phyloP scores from a whole-genome alignment of 345 rosid species.

The Moricandia arvensis region DNA sequence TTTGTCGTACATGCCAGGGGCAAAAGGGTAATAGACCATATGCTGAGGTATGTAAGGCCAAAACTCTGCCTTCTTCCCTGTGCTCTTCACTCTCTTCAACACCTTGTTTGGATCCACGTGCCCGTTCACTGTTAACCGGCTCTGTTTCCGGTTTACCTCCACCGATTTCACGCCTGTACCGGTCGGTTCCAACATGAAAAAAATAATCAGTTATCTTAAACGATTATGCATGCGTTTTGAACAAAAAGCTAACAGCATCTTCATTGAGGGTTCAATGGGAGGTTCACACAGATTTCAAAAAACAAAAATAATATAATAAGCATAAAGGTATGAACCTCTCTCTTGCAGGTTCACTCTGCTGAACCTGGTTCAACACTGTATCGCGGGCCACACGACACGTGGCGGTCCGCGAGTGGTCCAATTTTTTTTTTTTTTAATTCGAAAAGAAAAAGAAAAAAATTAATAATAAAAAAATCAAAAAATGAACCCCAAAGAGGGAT shows the following conservation, averaged over 20 bases:
- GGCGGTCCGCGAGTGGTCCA: no score
- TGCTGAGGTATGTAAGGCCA: conserved; percentile 60
- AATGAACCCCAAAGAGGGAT: no score
- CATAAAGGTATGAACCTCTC: no score
- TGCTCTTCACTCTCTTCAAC: conserved; percentile 45
- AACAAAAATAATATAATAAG: no score
- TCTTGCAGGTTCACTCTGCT: no score
- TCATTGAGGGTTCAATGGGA: no score
- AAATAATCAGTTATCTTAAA: neutral
- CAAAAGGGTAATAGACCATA: conserved; percentile 54
- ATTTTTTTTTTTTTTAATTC: no score
- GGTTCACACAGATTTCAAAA: no score
- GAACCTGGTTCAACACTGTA: no score
- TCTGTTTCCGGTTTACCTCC: conserved; percentile 49
- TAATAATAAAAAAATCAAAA: no score
- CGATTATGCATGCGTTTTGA: neutral
- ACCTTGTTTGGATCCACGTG: conserved; percentile 57
- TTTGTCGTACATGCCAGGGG: conserved; percentile 54
- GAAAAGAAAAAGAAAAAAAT: no score
- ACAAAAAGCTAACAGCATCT: conserved; percentile 5
- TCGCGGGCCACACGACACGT: no score
- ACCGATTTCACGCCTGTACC: conserved; percentile 48
- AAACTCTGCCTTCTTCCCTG: conserved; percentile 55
- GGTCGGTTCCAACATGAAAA: neutral
- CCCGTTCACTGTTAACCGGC: conserved; percentile 47